These are phyloP conservation scores for Termitomyces sp. DNA, from an alignment of 768 basidiomycete genomes.

Conservation along the genomic window DNA sequence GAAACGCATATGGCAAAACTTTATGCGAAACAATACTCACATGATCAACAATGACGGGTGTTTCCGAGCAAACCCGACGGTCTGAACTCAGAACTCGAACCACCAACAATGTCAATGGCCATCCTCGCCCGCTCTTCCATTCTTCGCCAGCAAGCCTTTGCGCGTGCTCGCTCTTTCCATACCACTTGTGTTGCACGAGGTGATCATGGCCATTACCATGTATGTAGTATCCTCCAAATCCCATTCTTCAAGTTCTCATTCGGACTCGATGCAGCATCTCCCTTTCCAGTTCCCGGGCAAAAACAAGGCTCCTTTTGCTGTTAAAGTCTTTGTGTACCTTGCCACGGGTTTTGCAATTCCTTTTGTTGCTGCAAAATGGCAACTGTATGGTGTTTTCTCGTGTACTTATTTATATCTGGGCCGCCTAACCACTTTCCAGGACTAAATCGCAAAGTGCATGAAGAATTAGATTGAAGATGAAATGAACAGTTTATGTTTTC, in stretches of 20 bases:
- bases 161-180: constrained; percentile 35
- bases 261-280: constrained; percentile 38
- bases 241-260: constrained; percentile 8
- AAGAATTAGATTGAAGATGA: neutral
- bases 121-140: constrained; percentile 38
- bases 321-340: constrained; percentile 48
- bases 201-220: constrained; percentile 56
- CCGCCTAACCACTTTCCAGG: constrained; percentile 25
- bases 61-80: constrained; percentile 13
- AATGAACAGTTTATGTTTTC: neutral
- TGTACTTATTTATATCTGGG: neutral
- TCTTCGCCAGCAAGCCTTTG: constrained; percentile 34
- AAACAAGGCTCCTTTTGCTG: constrained; percentile 46
- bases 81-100: neutral
- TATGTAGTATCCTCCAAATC: constrained; percentile 25
- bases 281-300: constrained; percentile 53
- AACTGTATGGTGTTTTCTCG: constrained; percentile 52
- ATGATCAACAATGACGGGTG: constrained; percentile 4
- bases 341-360: constrained; percentile 62
- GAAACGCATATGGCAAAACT: too few species aligned
- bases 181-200: constrained; percentile 40
- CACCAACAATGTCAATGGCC: constrained; percentile 33
- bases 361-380: constrained; percentile 56
- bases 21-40: too few species aligned
- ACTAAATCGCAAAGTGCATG: constrained; percentile 34